phyloP scores from a whole-genome alignment of 2,329 filamentous ascomycete genomes.

The Aureobasidium sp. region DNA sequence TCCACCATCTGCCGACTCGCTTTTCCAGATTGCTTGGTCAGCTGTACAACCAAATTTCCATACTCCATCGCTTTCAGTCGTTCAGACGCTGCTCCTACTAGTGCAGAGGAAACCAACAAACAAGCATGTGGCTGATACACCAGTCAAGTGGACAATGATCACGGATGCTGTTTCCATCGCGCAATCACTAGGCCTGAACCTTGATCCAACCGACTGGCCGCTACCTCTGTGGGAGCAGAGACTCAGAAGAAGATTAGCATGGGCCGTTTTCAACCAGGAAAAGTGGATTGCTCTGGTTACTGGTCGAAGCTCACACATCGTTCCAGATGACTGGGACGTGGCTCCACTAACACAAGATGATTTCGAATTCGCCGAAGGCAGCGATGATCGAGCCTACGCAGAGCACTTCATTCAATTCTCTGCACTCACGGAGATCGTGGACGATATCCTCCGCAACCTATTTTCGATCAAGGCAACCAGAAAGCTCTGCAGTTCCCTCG shows the following conservation, averaged over 20 bases:
- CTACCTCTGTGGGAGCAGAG: conserved; percentile 58
- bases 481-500: conserved; percentile 39
- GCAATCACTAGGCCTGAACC: conserved; percentile 52
- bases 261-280: conserved; percentile 60
- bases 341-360: conserved; percentile 38
- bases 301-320: conserved; percentile 51
- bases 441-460: conserved; percentile 41
- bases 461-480: conserved; percentile 28
- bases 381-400: conserved; percentile 9
- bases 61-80: conserved; percentile 26
- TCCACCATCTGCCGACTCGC: conserved; percentile 27
- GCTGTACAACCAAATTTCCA: conserved; percentile 26
- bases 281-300: conserved; percentile 54
- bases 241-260: conserved; percentile 53
- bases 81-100: conserved; percentile 28
- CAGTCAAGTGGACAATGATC: conserved; percentile 30
- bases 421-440: conserved; percentile 44
- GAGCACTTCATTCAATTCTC: conserved; percentile 47
- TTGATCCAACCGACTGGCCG: conserved; percentile 56
- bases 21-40: conserved; percentile 28
- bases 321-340: conserved; percentile 50
- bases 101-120: conserved; percentile 29
- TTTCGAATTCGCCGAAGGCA: conserved; percentile 30
- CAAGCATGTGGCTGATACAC: conserved; percentile 29
- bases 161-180: conserved; percentile 43